Percentiles rank a stretch among this genome's conserved stretches.
Conservation (phyloP, 352 stramenopile genomes). For the Phytophthora fragariae region DNA sequence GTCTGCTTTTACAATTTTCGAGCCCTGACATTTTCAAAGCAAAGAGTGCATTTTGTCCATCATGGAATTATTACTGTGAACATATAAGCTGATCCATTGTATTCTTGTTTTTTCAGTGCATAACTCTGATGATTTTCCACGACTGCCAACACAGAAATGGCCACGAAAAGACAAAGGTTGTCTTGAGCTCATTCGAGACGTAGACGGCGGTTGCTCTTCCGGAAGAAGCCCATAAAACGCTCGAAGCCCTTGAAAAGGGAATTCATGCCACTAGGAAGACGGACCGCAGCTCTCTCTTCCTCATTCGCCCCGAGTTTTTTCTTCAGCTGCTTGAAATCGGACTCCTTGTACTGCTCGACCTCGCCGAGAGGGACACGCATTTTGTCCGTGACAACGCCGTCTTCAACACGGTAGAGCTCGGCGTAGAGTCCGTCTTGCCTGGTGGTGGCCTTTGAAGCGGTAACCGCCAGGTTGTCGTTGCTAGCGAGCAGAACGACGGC, state of each 20-base stretch:
- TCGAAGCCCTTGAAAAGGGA: slow-evolving; percentile 1
- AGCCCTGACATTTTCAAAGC: too few species aligned
- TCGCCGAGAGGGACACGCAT: slow-evolving; percentile 24
- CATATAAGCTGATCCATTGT: too few species aligned
- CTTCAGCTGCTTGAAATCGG: slow-evolving; percentile 20
- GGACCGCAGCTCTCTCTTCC: slow-evolving; percentile 18
- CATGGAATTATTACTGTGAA: too few species aligned
- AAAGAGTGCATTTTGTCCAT: too few species aligned
- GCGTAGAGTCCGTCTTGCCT: slow-evolving; percentile 21
- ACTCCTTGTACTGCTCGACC: slow-evolving; percentile 6
- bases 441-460: slow-evolving; percentile 9
- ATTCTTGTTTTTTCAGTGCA: too few species aligned
- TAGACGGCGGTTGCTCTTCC: slow-evolving; percentile 7
- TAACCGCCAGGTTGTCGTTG: neutral
- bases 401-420: slow-evolving; percentile 18
- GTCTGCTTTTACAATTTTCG: too few species aligned
- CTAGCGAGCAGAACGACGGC: slow-evolving; percentile 15
- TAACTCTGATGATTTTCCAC: too few species aligned
- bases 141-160: too few species aligned
- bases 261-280: slow-evolving; percentile 12
- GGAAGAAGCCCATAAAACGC: slow-evolving; percentile 14
- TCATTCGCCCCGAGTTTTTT: slow-evolving; percentile 1
- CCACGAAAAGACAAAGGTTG: neutral
- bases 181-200: slow-evolving; percentile 7
- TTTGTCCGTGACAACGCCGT: slow-evolving; percentile 19